Base-by-base conservation (phyloP, 2,329 filamentous ascomycete species). In the Aspergillus ruber region DNA sequence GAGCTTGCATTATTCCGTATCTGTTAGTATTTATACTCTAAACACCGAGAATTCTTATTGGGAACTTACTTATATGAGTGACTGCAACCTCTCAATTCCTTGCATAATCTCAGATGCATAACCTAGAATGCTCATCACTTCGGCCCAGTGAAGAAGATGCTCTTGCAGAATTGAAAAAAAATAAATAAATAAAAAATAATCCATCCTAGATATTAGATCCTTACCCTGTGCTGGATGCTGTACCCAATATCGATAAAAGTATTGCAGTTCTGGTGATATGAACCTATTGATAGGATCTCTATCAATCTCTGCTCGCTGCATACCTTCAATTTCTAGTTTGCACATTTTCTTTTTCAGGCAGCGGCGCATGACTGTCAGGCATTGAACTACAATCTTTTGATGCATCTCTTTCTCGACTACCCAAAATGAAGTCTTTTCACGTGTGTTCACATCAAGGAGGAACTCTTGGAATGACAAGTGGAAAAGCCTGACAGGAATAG, bases 391-490 rank as follows among this genome's bases (percentile, higher is more conserved):
- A 25, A 71, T 51, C 23, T 48, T 51, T 27, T 56, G 10, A 45
- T 72, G 61, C 43, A 55, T 57, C 9, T 48, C 40, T 48, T 55
- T 61, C 52, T 66, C 57, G 41, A 71, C 50, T 46, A 66, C 55
- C 56, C 59, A 57, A 53, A 20, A 20, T 20, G 20, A 4, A 20
- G 20, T 20, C 20, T 20, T 20, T 20, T 20, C 20, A 20, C 20
- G 20, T 20, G 20, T 20, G 67, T 52, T 25, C 3, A 35, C 10
- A 44, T 58, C 48, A 20, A 65, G 48, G 15, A 65, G 58, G 44
- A 61, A 66, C 47, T 67, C 60, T 42, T 59, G 58, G 42, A 68
- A 67, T 43, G 62, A 67, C 43, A 57, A 48, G 49, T 64, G 60
- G 13, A 62, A 47, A 4, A 64, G 38, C 23, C 51, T 35, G 10